A percentile compares a stretch with the other conserved stretches of the same genome.
These are phyloP conservation scores for Reutealis trisperma DNA, from an alignment of 345 rosid genomes.

Conservation along the genomic window DNA sequence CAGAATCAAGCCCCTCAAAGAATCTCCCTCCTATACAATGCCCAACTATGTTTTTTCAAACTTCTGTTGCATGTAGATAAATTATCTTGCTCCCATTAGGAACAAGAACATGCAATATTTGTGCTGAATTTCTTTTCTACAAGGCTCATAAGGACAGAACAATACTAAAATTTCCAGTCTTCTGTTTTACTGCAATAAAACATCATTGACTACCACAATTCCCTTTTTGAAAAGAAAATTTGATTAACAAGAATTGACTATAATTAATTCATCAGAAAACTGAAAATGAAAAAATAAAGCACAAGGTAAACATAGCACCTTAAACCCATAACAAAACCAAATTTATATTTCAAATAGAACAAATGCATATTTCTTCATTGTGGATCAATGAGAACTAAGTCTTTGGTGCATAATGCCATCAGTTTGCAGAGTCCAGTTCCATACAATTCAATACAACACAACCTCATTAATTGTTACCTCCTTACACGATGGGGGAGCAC, in stretches of 20 bases:
- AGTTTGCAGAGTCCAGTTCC: background rate
- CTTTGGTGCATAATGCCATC: background rate
- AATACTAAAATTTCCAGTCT: background rate
- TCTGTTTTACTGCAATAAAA: background rate
- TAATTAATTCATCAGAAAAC: background rate
- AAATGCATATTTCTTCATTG: background rate
- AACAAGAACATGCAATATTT: background rate
- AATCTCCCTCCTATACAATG: background rate
- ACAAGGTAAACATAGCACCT: background rate
- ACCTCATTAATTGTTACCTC: constrained; percentile 55
- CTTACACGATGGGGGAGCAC: constrained; percentile 80
- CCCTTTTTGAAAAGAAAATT: background rate
- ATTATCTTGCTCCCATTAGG: background rate
- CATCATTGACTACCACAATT: background rate
- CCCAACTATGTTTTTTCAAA: background rate
- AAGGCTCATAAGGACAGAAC: background rate
- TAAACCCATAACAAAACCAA: background rate
- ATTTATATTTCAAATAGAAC: background rate
- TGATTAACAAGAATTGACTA: background rate
- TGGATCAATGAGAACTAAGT: background rate
- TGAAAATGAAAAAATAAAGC: background rate
- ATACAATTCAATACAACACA: background rate
- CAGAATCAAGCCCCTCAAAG: background rate
- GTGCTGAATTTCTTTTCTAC: background rate
- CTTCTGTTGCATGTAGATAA: background rate